Conservation (phyloP, 1,284 basidiomycete genomes). For the Leccinum angustisporum region DNA sequence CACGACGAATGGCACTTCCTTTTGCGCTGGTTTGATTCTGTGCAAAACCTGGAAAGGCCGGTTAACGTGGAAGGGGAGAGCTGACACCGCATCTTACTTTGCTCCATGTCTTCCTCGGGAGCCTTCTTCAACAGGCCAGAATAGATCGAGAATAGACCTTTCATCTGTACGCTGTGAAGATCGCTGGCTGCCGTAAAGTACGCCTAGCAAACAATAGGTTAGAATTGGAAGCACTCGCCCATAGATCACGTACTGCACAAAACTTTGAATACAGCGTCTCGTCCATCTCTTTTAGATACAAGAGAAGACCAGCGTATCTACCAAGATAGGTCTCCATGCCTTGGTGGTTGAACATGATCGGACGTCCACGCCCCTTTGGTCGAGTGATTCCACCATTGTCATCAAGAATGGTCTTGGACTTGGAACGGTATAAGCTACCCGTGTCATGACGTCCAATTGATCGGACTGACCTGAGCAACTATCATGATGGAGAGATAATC, state of each 20-base stretch:
- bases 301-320: slow-evolving; percentile 85
- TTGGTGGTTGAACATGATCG: slow-evolving; percentile 61
- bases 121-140: slow-evolving; percentile 64
- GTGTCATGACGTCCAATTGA: not conserved
- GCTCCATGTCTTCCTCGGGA: slow-evolving; percentile 69
- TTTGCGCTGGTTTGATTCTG: slow-evolving; percentile 27
- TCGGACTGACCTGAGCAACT: slow-evolving; percentile 66
- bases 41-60: slow-evolving; percentile 47
- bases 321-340: slow-evolving; percentile 82
- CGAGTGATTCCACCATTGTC: slow-evolving; percentile 56
- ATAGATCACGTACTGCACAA: slow-evolving; percentile 67
- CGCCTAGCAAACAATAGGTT: slow-evolving; percentile 48
- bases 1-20: slow-evolving; percentile 64
- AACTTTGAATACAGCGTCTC: slow-evolving; percentile 80
- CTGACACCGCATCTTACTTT: slow-evolving; percentile 44
- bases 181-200: slow-evolving; percentile 87
- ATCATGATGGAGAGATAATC: slow-evolving; percentile 92
- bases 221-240: slow-evolving; percentile 1
- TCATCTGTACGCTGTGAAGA: slow-evolving; percentile 79
- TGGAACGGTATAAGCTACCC: slow-evolving; percentile 11
- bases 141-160: slow-evolving; percentile 64
- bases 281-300: slow-evolving; percentile 96
- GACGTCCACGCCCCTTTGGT: slow-evolving; percentile 42
- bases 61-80: slow-evolving; percentile 2
- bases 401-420: slow-evolving; percentile 69